Evolutionary conservation across 192 early-diverging fungal species (phyloP), one percentile per base, ranked within the genome.

Genomic region (Podila clonocystis): DNA sequence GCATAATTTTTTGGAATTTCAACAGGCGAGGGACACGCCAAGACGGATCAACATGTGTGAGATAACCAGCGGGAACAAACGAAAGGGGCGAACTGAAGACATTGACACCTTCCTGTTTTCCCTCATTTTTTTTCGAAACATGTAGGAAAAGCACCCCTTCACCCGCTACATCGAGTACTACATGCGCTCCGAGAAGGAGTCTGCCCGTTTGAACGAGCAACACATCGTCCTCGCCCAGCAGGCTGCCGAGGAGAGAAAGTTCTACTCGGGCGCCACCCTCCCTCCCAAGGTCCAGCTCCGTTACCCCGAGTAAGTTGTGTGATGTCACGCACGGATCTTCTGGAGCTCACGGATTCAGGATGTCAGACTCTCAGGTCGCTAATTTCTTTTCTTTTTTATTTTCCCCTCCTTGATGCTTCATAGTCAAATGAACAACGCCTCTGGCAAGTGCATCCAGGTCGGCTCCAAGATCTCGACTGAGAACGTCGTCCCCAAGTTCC

Each of bases 81-180:
- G n/a, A n/a, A n/a, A n/a, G n/a, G n/a, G n/a, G n/a, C n/a, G n/a
- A n/a, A n/a, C n/a, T n/a, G n/a, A n/a, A 15, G 41, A 45, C 11
- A 17, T 45, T 45, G 41, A 45, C 41, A 12, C 59, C 13, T 12
- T 24, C 13, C 6, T 19, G 24, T 9, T 9, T 11, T 63, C 11
- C 8, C 20, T 41, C 20, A 38, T 63, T 19, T 8, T 20, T 13
- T 31, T n/a, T 38, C 30, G 30, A 60, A 29, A 13, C 4, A 15
- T 15, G 15, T 79, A 79, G 77, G 77, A 80, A 48, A 80, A 80
- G 64, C 77, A 80, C 36, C 77, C 77, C 52, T 55, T 80, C 65
- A 80, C 77, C 58, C 77, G 77, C 67, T 80, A 80, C 49, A 80
- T 80, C 38, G 77, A 80, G 71, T 80, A 80, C 66, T 80, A 80